Percentiles rank a stretch among this genome's conserved stretches.
These are phyloP conservation scores for Apodospora peruviana DNA, from an alignment of 495 filamentous ascomycete species.

Conservation along the genomic window DNA sequence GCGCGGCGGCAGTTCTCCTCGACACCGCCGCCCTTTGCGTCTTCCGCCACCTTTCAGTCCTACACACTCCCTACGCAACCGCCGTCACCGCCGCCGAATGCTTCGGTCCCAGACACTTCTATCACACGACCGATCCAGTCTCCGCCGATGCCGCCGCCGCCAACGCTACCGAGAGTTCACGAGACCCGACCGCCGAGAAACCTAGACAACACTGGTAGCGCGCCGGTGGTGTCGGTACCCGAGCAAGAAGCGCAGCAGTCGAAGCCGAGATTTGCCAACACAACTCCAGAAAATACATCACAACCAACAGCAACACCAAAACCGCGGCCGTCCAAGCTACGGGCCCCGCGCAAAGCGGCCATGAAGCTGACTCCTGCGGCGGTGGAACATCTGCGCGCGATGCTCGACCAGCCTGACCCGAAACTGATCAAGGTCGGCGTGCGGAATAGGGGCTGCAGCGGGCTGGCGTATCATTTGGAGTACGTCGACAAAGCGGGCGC, in stretches of 20 bases:
- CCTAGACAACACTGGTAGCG: constrained; percentile 2
- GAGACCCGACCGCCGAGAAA: constrained; percentile 46
- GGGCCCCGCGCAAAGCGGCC: constrained; percentile 76
- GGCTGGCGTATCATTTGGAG: constrained; percentile 90
- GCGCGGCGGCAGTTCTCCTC: constrained; percentile 61
- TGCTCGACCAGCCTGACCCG: constrained; percentile 77
- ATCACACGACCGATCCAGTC: constrained; percentile 49
- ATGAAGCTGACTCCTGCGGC: constrained; percentile 79
- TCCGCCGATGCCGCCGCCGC: constrained; percentile 2
- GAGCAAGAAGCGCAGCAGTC: constrained; percentile 65
- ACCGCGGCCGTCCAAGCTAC: constrained; percentile 55
- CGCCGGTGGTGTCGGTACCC: constrained; percentile 23
- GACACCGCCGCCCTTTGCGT: constrained; percentile 41
- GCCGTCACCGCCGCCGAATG: constrained; percentile 62
- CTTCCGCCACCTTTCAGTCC: constrained; percentile 68
- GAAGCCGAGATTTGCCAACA: constrained; percentile 24
- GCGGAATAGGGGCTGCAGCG: constrained; percentile 92
- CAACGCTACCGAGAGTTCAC: constrained; percentile 47
- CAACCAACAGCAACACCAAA: constrained; percentile 3
- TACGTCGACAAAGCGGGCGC: constrained; percentile 84
- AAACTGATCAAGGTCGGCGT: constrained; percentile 93
- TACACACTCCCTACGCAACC: constrained; percentile 56
- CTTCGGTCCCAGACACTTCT: constrained; percentile 60
- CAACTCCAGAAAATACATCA: constrained; percentile 1
- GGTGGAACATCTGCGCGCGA: constrained; percentile 63